Conservation (phyloP, 2,329 filamentous ascomycete species). For the Neoarthrinium moseri region DNA sequence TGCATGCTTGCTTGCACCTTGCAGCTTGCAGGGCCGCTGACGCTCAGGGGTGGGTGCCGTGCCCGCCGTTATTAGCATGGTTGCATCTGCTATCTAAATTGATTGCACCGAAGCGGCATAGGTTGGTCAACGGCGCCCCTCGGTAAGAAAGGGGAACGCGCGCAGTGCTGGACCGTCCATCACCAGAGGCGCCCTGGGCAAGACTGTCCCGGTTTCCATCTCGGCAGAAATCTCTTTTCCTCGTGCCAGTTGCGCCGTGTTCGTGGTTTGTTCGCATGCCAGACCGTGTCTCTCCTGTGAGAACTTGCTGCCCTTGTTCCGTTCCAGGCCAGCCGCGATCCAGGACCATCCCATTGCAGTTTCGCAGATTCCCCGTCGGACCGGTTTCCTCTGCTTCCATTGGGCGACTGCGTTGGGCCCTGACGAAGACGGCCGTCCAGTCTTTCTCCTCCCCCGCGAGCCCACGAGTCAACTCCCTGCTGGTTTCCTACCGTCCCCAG, state of each 20-base stretch:
- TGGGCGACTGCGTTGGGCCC: background rate
- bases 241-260: conserved; percentile 2
- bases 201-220: background rate
- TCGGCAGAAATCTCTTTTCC: background rate
- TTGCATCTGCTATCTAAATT: conserved; percentile 7
- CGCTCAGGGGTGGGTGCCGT: background rate
- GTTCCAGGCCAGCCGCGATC: background rate
- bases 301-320: background rate
- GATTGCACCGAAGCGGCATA: conserved; percentile 8
- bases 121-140: background rate
- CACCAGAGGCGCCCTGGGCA: no score
- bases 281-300: conserved; percentile 6
- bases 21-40: background rate
- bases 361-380: conserved; percentile 1
- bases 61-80: background rate
- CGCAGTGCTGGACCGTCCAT: no score
- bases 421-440: background rate
- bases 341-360: background rate
- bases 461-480: background rate
- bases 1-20: background rate
- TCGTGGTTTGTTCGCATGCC: background rate
- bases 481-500: background rate
- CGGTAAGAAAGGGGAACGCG: conserved; percentile 6
- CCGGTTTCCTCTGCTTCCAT: conserved; percentile 1
- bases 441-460: background rate